Conservation (phyloP, 2,329 filamentous ascomycete genomes). For the Purpureocillium lavendulum region DNA sequence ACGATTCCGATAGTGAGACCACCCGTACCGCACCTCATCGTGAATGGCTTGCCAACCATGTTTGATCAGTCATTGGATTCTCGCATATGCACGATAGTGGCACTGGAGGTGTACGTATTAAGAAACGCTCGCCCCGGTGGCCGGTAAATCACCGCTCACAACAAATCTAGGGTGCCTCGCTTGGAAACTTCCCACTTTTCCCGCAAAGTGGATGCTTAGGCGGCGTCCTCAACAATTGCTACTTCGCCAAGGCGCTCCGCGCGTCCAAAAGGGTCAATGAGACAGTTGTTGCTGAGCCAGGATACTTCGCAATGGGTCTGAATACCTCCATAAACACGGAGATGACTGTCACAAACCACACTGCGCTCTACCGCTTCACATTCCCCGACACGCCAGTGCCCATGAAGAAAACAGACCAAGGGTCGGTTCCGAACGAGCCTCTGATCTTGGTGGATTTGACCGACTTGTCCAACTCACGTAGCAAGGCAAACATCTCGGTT, state of each 20-base stretch:
- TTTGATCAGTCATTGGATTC: no score
- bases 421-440: constrained; percentile 24
- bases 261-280: constrained; percentile 38
- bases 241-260: constrained; percentile 39
- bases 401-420: constrained; percentile 7
- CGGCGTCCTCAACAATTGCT: constrained; percentile 38
- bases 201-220: constrained; percentile 36
- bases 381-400: constrained; percentile 31
- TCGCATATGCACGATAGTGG: no score
- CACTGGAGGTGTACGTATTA: no score
- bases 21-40: background rate
- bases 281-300: constrained; percentile 47
- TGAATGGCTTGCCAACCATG: no score
- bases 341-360: constrained; percentile 53
- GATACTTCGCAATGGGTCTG: constrained; percentile 52
- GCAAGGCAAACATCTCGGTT: constrained; percentile 12
- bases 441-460: constrained; percentile 51
- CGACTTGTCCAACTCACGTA: constrained; percentile 35
- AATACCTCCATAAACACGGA: constrained; percentile 50
- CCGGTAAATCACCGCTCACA: no score
- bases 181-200: constrained; percentile 46
- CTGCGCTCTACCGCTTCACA: constrained; percentile 53
- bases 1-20: constrained; percentile 18
- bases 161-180: constrained; percentile 28
- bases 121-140: no score